phyloP scores from a whole-genome alignment of 225 moss, liverwort and hornwort species.

The Asterella californica region DNA sequence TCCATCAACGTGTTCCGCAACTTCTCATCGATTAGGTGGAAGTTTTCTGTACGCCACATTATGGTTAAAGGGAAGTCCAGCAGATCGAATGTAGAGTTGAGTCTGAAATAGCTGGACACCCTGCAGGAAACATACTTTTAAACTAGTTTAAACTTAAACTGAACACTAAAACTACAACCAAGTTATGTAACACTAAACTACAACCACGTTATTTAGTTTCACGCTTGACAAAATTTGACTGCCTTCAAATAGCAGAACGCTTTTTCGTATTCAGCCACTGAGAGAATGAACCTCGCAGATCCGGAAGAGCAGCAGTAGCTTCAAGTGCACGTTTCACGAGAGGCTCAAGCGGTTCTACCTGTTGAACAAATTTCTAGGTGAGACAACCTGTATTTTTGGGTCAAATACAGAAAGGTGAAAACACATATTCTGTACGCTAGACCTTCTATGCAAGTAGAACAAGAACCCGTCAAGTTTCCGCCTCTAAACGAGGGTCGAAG shows the following conservation, averaged over 20 bases:
- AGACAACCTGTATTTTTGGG: neutral
- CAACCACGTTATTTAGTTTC: no score
- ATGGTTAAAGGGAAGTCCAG: neutral
- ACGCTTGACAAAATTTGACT: neutral
- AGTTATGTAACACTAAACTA: neutral
- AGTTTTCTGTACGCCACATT: conserved; percentile 53
- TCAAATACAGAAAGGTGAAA: neutral
- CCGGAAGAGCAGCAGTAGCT: conserved; percentile 70
- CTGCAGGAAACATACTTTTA: neutral
- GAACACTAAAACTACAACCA: neutral
- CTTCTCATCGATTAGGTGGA: conserved; percentile 54
- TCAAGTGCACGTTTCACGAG: conserved; percentile 80
- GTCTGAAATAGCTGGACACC: neutral
- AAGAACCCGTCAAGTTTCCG: neutral
- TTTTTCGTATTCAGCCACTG: neutral
- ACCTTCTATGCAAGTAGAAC: neutral
- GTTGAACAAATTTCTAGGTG: neutral
- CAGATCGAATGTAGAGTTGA: neutral
- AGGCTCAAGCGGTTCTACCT: conserved; percentile 83
- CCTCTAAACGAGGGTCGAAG: neutral
- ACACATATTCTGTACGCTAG: neutral
- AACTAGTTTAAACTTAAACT: neutral
- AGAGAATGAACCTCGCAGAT: conserved; percentile 62
- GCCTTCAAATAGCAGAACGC: no score
- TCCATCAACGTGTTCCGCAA: conserved; percentile 76